Base-by-base conservation (phyloP, 139 green algal genomes). In the Asterochloris erici region DNA sequence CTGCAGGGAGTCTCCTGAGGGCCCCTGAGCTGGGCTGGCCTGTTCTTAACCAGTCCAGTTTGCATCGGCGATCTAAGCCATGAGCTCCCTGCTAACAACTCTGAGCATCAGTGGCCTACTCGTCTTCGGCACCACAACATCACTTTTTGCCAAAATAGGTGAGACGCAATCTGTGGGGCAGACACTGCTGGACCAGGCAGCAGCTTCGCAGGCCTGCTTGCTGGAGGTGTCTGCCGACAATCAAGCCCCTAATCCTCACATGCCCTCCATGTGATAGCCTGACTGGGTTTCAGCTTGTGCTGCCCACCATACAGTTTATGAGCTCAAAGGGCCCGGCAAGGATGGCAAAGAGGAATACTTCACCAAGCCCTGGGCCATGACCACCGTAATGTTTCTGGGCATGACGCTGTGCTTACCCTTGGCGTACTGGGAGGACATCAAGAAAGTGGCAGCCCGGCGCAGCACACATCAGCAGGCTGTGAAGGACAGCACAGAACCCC, bases 71-170 rank as follows among this genome's bases (percentile, higher is more conserved):
- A 54, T 54, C 38, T 54, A 6, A 54, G 38, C 38, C 38, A 54
- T 54, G 38, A 54, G 38, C 38, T 54, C 38, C 38, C 38, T 54
- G 38, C 38, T 54, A 54, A 54, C 38, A 2, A 54, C 38, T 2
- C 27, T 84, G 19, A 86, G 82, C 24, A 87, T 98, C 0, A 80
- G 77, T 9, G 90, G 94, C 0, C 68, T 98, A 64, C 85, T 98
- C 0, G 66, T 92, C 0, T 98, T 97, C 54, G 94, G 94, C 13
- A 97, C 94, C 0, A 93, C 88, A n/a, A 96, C 93, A 0, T 93
- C 88, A 6, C 79, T 98, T 11, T 90, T 94, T 21, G 92, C 94
- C 0, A 97, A 97, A 75, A 93, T 97, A 54, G 93, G 94, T 96
- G 78, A 82, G 89, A 81, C 47, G 17, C 23, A 11, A 14, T 12